Evolutionary conservation across 768 basidiomycete species (phyloP), one percentile per base, ranked within the genome.

Genomic region (Auricularia sp.): DNA sequence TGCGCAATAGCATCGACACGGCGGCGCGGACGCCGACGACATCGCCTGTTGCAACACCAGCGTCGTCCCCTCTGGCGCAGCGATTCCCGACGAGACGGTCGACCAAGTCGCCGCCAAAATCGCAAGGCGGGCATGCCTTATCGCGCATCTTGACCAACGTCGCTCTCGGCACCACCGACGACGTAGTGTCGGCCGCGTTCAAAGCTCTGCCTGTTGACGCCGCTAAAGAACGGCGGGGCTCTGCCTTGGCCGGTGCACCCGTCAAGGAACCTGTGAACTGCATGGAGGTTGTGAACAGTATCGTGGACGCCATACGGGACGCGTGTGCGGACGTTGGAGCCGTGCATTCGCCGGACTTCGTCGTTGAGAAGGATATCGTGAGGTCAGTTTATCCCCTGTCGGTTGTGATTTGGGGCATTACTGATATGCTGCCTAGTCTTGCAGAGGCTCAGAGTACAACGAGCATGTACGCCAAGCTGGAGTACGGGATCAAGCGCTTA

Each of bases 401-500:
- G 51, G n/a, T 21, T 64, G 33, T 33, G 51, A 58, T 64, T 68
- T 35, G 59, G 58, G 64, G 18, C 36, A 64, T 70, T 61, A 68
- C 65, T 63, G 29, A 59, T n/a, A 33, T 64, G 45, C 65, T 45
- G 65, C 61, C 64, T 68, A 94, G 92, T 70, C 73, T 94, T 69
- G 81, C 82, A 6, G 92, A 97, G 69, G 95, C 95, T 2, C 86
- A 89, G 73, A 81, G 84, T 63, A 86, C 88, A 79, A 97, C 92
- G 2, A 90, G 86, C 67, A 79, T 95, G 68, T 90, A 92, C 73
- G 85, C 93, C 14, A 93, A 94, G 77, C 89, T 96, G 85, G 94
- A 97, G 71, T 93, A 96, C 73, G 92, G 91, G 0, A 81, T 97
- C 62, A 98, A 95, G 80, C 80, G 93, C 68, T 77, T 96, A 72